These are phyloP conservation scores for Cryptosporidium tyzzeri DNA, from an alignment of 169 alveolate species.

Conservation along the genomic window DNA sequence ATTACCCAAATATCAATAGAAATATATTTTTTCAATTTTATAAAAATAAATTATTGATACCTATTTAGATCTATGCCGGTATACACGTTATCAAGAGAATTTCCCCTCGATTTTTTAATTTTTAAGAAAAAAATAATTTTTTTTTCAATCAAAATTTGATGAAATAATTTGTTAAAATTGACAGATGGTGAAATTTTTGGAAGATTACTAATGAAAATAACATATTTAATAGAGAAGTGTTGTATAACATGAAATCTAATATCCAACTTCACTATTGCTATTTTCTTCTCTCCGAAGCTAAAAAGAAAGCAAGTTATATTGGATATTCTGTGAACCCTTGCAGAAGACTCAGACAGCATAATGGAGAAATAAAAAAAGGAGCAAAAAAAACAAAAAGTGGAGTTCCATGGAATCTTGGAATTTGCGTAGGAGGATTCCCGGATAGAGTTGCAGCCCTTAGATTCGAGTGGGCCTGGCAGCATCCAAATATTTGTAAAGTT, in stretches of 20 bases:
- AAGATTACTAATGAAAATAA: background rate
- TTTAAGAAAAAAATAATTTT: background rate
- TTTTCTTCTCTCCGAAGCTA: slow-evolving; percentile 43
- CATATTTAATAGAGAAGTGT: background rate
- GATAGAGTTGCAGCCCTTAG: slow-evolving; percentile 83
- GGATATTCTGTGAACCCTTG: slow-evolving; percentile 85
- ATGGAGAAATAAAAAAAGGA: slow-evolving; percentile 85
- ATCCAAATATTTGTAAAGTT: slow-evolving; percentile 77
- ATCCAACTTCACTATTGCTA: slow-evolving; percentile 41
- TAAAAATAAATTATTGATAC: no score
- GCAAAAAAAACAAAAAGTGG: slow-evolving; percentile 82
- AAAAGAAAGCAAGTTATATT: slow-evolving; percentile 78
- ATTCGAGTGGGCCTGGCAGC: slow-evolving; percentile 88
- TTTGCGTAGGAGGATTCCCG: slow-evolving; percentile 84
- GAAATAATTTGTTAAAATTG: background rate
- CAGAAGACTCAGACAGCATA: slow-evolving; percentile 85
- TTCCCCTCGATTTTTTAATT: slow-evolving; percentile 1
- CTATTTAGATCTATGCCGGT: background rate
- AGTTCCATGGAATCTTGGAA: slow-evolving; percentile 84
- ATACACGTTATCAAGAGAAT: background rate
- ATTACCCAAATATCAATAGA: background rate
- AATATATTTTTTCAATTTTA: no score
- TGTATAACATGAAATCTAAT: background rate
- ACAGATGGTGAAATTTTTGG: background rate
- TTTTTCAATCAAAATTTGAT: background rate